These are phyloP conservation scores for Leccinum variabile DNA, from an alignment of 1,284 basidiomycete genomes.

Conservation along the genomic window DNA sequence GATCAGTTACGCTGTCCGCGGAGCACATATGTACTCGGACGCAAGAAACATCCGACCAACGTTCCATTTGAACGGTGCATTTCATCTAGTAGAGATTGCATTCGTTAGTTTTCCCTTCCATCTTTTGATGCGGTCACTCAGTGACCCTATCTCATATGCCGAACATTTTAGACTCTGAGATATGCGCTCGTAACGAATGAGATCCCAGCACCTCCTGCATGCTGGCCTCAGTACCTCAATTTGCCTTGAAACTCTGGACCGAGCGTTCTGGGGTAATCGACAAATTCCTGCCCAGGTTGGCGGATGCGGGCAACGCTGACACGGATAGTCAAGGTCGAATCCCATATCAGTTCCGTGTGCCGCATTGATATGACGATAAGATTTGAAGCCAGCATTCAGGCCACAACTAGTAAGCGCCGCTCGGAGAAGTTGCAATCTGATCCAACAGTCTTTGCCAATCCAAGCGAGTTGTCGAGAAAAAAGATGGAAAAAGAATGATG, in stretches of 20 bases:
- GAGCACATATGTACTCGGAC: no score
- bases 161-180: no score
- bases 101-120: no score
- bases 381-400: neutral
- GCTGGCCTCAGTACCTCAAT: neutral
- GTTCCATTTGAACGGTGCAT: no score
- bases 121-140: no score
- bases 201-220: neutral
- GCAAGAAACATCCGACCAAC: no score
- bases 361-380: constrained; percentile 1
- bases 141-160: no score
- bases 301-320: no score
- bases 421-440: neutral
- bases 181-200: neutral
- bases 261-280: no score
- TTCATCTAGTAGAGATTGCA: no score
- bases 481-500: neutral
- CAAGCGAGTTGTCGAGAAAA: neutral
- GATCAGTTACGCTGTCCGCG: no score
- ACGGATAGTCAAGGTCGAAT: neutral
- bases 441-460: constrained; percentile 3
- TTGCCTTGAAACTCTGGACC: neutral
- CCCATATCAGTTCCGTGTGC: neutral
- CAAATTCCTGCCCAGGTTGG: no score
- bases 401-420: neutral